Base-by-base conservation (phyloP, 148 eudicot species). In the Euryodendron excelsum region DNA sequence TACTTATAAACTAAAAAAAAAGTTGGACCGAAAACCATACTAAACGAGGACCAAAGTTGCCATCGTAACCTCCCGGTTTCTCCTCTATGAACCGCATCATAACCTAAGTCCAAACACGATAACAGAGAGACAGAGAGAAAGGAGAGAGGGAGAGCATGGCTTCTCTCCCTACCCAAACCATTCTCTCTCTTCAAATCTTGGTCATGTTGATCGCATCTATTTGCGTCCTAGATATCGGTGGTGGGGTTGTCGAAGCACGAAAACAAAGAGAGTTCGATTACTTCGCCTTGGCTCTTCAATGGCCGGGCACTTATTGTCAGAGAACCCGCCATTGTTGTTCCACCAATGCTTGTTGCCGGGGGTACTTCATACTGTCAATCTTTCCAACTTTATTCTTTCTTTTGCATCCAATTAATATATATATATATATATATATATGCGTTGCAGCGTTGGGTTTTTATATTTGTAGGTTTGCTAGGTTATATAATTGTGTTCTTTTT, bases 241-340 rank as follows among this genome's bases (percentile, higher is more conserved):
- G 67, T 50, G 76, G 31, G 50, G 71, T 44, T 45, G 72, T 27
- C 1, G 63, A 41, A 45, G 77, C 30, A 3, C 77, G 71, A 44
- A 77, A 84, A 15, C 89, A 82, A 76, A 84, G 99, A 21, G 98
- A 93, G 78, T 93, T 96, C 56, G 99, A 96, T 90, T 96, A 87
- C 86, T 96, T 93, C 84, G 77, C 31, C 17, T 79, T 96, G 31
- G 81, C 97, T 80, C 88, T 96, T 41, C 97, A 87, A 83, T 96
- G 99, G 99, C 99, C 99, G 0, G 91, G 92, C 27, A 91, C 99
- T 27, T 72, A 72, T 60, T 96, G 99, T 69, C 89, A 81, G 53
- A 70, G 52, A 4, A 83, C 94, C 52, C 82, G 60, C 69, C 82
- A 84, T 62, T 96, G 99, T 50, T 96, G 99, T 67, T 60, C 85